A percentile compares a stretch with the other conserved stretches of the same genome.
phyloP scores from a whole-genome alignment of 2,329 filamentous ascomycete genomes.

The Rhynchosporium agropyri region DNA sequence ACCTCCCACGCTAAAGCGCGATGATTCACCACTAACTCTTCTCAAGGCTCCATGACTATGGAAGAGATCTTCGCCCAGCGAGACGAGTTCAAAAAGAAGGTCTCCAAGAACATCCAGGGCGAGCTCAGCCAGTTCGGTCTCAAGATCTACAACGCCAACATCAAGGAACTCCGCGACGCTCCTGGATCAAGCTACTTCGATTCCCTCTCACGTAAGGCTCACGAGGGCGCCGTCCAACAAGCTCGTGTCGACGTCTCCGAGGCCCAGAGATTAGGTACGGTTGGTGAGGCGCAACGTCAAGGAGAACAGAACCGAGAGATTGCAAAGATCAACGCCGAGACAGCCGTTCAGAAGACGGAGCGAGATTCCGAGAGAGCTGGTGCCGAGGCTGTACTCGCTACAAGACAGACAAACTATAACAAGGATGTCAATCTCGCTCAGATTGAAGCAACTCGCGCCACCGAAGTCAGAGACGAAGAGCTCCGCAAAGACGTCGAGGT shows the following conservation, averaged over 20 bases:
- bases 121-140: slow-evolving; percentile 82
- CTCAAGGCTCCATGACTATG: slow-evolving; percentile 66
- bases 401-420: slow-evolving; percentile 70
- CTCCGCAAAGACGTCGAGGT: slow-evolving; percentile 77
- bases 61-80: slow-evolving; percentile 64
- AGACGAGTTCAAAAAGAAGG: slow-evolving; percentile 75
- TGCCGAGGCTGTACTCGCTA: slow-evolving; percentile 76
- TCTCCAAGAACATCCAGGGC: slow-evolving; percentile 58
- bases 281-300: slow-evolving; percentile 76
- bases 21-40: neutral
- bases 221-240: slow-evolving; percentile 83
- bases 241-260: slow-evolving; percentile 69
- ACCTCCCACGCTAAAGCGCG: neutral
- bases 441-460: slow-evolving; percentile 71
- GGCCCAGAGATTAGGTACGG: slow-evolving; percentile 66
- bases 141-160: slow-evolving; percentile 71
- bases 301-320: slow-evolving; percentile 84
- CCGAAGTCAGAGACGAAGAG: slow-evolving; percentile 78
- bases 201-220: slow-evolving; percentile 78
- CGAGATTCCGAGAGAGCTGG: slow-evolving; percentile 79
- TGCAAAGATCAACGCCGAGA: slow-evolving; percentile 85
- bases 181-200: slow-evolving; percentile 82
- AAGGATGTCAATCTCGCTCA: slow-evolving; percentile 75
- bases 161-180: slow-evolving; percentile 86
- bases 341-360: slow-evolving; percentile 81